Evolutionary conservation across 2,329 filamentous ascomycete genomes (phyloP).

Genomic region (Neospermospora avenae): DNA sequence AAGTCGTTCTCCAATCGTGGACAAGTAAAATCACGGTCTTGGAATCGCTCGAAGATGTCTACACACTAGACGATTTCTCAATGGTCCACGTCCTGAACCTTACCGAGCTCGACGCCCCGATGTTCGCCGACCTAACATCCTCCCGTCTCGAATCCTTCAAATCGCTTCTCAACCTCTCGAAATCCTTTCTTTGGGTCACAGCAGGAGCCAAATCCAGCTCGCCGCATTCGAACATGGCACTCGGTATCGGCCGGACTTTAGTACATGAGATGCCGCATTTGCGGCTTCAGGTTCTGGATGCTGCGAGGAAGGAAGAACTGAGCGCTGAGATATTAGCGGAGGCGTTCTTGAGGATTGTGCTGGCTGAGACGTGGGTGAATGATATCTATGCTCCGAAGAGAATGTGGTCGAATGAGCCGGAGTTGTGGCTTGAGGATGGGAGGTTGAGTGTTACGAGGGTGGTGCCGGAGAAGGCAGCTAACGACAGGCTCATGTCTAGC

Average conservation of each 20-base stretch:
- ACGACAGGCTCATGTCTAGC: conserved; percentile 18
- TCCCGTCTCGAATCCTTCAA: conserved; percentile 9
- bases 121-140: conserved; percentile 4
- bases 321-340: conserved; percentile 11
- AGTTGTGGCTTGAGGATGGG: conserved; percentile 16
- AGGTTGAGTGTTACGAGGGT: conserved; percentile 18
- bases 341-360: conserved; percentile 9
- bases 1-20: not conserved
- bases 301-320: conserved; percentile 2
- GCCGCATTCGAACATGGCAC: conserved; percentile 19
- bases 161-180: conserved; percentile 5
- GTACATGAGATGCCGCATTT: conserved; percentile 23
- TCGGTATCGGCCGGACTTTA: conserved; percentile 22
- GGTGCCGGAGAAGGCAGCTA: conserved; percentile 5
- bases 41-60: conserved; percentile 3
- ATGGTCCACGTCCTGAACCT: conserved; percentile 12
- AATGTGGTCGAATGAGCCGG: conserved; percentile 22
- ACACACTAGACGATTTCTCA: not conserved
- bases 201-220: conserved; percentile 9
- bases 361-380: conserved; percentile 13
- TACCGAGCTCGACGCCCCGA: conserved; percentile 8
- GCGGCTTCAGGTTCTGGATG: conserved; percentile 21
- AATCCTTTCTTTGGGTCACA: conserved; percentile 23
- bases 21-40: not conserved
- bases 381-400: conserved; percentile 4